Conservation (phyloP, 176 grass and related monocot genomes). For the sorghum (Sorghum bicolor) region Sorghum_bicolor_NCBIv3 NC_012877.2:54818001-54818500, state of each 20-base stretch:
- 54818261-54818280: conserved; percentile 87
- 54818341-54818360: conserved; percentile 81
- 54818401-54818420: conserved; percentile 17
- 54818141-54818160: conserved; percentile 6
- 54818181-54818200: not conserved
- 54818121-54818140: conserved; percentile 82
- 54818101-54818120: conserved; percentile 91
- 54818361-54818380: conserved; percentile 22
- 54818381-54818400: conserved; percentile 3
- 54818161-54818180: not conserved
- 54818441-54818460: conserved; percentile 77
- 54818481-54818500: conserved; percentile 90
- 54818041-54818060: conserved; percentile 96
- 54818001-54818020: not conserved
- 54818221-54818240: not conserved
- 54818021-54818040: conserved; percentile 6
- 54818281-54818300: conserved; percentile 98
- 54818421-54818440: conserved; percentile 58
- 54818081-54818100: conserved; percentile 83
- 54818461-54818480: conserved; percentile 88
- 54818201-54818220: not conserved
- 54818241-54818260: conserved; percentile 6
- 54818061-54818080: conserved; percentile 78
- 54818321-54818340: conserved; percentile 98
- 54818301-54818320: conserved; percentile 99